Base-by-base conservation (phyloP, 805 yeast species). In the Candida orba region DNA sequence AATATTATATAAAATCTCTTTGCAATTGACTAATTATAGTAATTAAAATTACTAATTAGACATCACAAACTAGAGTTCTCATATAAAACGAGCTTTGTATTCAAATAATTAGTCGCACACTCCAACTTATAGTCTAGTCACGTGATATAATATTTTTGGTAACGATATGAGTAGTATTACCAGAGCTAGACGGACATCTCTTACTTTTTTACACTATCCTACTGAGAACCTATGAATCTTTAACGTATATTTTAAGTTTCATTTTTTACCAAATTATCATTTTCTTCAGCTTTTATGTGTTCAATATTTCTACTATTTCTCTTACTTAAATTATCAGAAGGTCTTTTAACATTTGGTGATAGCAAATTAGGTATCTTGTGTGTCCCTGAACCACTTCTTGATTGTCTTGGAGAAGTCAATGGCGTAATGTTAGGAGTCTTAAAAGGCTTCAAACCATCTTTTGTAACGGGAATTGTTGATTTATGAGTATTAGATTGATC, bases 381-480 rank as follows among this genome's bases (percentile, higher is more conserved):
- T 4, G 39, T 17, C 7, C 37, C 44, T 8, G 54, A 52, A 43
- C 46, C 51, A 9, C 41, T 44, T 23, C 55, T 39, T 15, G 51
- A 49, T 6, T 27, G 29, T 30, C 43, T 47, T 33, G 59, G 60
- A 1, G 60, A 54, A 5, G 43, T 17, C 1, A 38, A 14, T 5
- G 41, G 49, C 2, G 53, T 43, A 2, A 40, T 17, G 1, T 17
- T 30, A 3, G 61, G 59, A 4, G 59, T 56, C 40, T 50, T 57
- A 51, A 57, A 57, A 1, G 43, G 43, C 29, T 57, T 48, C 9
- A 57, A 39, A 1, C 56, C 58, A 25, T 48, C 53, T 6, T 38
- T 46, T 2, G 49, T 37, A 3, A 27, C 13, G 12, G 44, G 37
- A 0, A 13, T 13, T 25, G 40, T 36, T 2, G 41, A 27, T 23